Conservation (phyloP, 257 asterid genomes). For the Verbena officinalis region DNA sequence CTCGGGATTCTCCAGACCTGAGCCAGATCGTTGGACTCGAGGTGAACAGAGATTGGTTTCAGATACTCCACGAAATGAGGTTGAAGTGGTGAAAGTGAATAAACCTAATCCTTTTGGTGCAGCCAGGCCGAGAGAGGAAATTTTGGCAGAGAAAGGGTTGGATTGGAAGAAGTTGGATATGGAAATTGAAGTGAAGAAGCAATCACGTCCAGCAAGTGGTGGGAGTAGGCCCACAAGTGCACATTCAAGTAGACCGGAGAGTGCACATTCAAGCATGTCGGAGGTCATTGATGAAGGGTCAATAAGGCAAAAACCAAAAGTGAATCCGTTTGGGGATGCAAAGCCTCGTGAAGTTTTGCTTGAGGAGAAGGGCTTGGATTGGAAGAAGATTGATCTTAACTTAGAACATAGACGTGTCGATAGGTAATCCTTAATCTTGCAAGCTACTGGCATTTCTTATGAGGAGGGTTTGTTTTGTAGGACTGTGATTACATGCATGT, state of each 20-base stretch:
- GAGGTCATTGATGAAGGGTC: conserved; percentile 42
- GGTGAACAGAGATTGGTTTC: conserved; percentile 36
- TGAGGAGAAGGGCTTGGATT: conserved; percentile 66
- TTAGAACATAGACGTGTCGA: conserved; percentile 58
- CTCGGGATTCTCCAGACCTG: conserved; percentile 41
- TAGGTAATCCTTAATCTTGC: conserved; percentile 39
- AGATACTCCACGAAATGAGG: conserved; percentile 36
- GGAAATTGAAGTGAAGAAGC: conserved; percentile 53
- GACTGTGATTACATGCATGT: background rate
- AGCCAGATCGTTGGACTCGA: conserved; percentile 55
- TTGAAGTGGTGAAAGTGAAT: conserved; percentile 39
- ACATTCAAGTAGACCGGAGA: conserved; percentile 63
- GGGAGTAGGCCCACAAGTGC: conserved; percentile 64
- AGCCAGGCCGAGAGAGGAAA: conserved; percentile 74
- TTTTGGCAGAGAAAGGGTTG: conserved; percentile 66
- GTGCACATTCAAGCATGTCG: conserved; percentile 58
- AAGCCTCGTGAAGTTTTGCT: conserved; percentile 78
- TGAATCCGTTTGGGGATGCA: conserved; percentile 76
- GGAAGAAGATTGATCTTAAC: conserved; percentile 72
- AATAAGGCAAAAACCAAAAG: conserved; percentile 53
- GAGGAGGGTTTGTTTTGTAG: no score
- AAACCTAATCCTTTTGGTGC: conserved; percentile 72
- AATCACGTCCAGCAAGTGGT: conserved; percentile 10
- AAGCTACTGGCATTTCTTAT: conserved; percentile 8
- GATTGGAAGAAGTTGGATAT: conserved; percentile 70